Base-by-base conservation (phyloP, 2,329 filamentous ascomycete genomes). In the Sporothrix mexicana region DNA sequence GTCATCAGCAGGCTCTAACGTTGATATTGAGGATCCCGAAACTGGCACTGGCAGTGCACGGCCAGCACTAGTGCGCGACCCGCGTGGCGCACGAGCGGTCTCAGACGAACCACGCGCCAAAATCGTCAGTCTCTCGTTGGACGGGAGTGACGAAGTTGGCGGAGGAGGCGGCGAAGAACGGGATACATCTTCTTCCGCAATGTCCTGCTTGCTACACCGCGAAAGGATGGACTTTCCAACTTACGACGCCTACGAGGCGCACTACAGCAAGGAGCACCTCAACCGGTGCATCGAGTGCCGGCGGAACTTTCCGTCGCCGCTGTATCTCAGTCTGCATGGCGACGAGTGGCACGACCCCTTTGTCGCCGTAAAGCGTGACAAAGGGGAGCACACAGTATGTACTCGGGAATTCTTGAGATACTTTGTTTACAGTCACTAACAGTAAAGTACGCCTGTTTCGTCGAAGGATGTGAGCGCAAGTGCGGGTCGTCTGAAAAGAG, bases 331-430 rank as follows among this genome's bases (percentile, higher is more conserved):
- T 72, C 82, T 98, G 62, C 96, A 99, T 79, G 95, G 97, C 76
- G 90, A 95, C 77, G 96, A 98, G 81, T 93, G 91, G 76, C 96
- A 98, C 81, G 94, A 99, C 82, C 89, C 94, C 8, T 87, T 98
- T 74, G 86, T 88, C 53, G 90, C 89, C 68, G 88, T 93, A 12
- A 89, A 86, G 78, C 88, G 90, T 77, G 94, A 94, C 70, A 88
- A 90, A 77, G 96, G 95, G 59, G 94, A 97, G 79, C 95, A 94
- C 78, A 98, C 92, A 49, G 93, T 95, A 36, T 7, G 30, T 36
- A 36, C 30, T 7, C 2, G 7, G 30, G 84, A 81, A 30, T 20
- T 20, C 13, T 20, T 5, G 2, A 15, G 25, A 20, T 25, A 25
- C 8, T 5, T n/a, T 36, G 30, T 36, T 36, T 36, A 36, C 30